phyloP scores from a whole-genome alignment of 2,329 filamentous ascomycete species.

The Ascochyta koolunga region DNA sequence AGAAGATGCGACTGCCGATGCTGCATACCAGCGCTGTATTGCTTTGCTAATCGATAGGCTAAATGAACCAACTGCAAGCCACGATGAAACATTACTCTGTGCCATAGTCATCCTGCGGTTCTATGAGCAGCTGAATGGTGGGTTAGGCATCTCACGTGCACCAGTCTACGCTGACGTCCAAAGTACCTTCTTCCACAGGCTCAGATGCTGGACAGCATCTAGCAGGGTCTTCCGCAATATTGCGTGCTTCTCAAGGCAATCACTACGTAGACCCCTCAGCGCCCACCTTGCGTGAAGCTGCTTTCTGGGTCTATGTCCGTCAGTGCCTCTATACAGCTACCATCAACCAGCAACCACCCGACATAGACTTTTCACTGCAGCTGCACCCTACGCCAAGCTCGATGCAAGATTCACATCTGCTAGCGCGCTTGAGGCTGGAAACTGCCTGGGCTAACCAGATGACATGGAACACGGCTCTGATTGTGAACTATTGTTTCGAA shows the following conservation, averaged over 20 bases:
- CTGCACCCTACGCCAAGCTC: conserved; percentile 31
- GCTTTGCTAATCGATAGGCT: conserved; percentile 39
- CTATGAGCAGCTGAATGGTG: conserved; percentile 41
- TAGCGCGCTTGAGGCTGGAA: conserved; percentile 34
- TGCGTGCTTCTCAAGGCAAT: conserved; percentile 36
- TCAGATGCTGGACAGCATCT: conserved; percentile 39
- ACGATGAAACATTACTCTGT: conserved; percentile 39
- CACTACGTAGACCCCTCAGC: conserved; percentile 40
- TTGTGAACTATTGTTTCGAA: conserved; percentile 41
- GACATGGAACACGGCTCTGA: conserved; percentile 39
- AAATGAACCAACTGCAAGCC: conserved; percentile 30
- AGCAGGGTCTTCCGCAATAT: conserved; percentile 38
- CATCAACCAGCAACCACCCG: conserved; percentile 39
- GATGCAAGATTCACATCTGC: conserved; percentile 31
- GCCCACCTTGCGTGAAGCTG: conserved; percentile 41
- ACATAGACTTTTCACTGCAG: conserved; percentile 37
- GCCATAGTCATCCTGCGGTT: conserved; percentile 43
- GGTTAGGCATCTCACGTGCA: not conserved
- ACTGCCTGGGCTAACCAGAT: conserved; percentile 44
- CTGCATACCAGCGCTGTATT: conserved; percentile 39
- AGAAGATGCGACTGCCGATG: conserved; percentile 27
- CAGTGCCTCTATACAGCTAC: conserved; percentile 43
- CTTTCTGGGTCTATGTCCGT: conserved; percentile 44
- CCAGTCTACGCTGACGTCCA: conserved; percentile 3
- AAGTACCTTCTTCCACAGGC: conserved; percentile 34